Base-by-base conservation (phyloP, 495 filamentous ascomycete genomes). In the Podospora pseudocomata region DNA sequence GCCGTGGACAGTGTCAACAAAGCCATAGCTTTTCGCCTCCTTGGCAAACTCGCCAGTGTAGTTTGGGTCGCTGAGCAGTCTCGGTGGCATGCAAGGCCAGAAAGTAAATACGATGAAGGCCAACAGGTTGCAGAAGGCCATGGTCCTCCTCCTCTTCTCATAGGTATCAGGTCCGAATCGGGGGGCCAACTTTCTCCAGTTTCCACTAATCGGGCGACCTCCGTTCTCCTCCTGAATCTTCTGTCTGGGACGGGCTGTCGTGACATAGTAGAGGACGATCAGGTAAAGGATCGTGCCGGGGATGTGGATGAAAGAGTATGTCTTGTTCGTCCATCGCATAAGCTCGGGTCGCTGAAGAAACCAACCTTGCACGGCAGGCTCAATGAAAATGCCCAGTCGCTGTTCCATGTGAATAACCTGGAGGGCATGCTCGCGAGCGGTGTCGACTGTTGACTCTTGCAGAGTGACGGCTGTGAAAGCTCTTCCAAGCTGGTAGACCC, bases 11-110 rank as follows among this genome's bases (percentile, higher is more conserved):
- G 90, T 92, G 71, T 93, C 90, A 3, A 91, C 81, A 68, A 93
- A 94, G 9, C 90, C 87, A 76, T 85, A 92, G 20, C 67, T 65
- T 69, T 75, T 74, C 44, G 75, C 74, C 69, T 76, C 72, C 30
- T 62, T 62, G 2, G 75, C 75, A 34, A 70, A 18, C 63, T 68
- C 70, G 26, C 75, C 75, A 9, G 27, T 69, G 60, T 77, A 77
- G 18, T 54, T 82, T 81, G 60, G 86, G 78, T 34, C 83, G 85
- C 75, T 76, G 53, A 94, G 80, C 66, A 94, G 78, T 15, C 91
- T 84, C 23, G 91, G 91, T 1, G 91, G 91, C 91, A 93, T 93
- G 78, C 90, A 92, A 2, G 89, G 91, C 87, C 90, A 93, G 26
- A 89, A 72, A 0, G 89, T 91, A 77, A 93, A 93, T 23, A 93